These are phyloP conservation scores for Kandelia obovata DNA, from an alignment of 345 rosid species.

Conservation along the genomic window DNA sequence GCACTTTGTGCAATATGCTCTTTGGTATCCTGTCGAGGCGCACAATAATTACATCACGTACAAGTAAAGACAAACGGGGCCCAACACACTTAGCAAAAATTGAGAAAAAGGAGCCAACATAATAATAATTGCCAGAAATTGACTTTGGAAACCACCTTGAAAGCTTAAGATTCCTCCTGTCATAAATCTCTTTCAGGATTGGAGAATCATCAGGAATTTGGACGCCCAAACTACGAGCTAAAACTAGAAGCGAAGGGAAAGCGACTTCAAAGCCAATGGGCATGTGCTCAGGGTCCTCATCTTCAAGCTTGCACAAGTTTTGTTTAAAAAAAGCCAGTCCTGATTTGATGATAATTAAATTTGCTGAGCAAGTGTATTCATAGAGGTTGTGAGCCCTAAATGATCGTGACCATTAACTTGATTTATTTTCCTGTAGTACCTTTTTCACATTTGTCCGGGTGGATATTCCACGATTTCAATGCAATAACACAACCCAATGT, in stretches of 20 bases:
- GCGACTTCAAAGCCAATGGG: conserved; percentile 20
- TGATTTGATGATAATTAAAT: background rate
- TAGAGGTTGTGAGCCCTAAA: too few relatives aligned
- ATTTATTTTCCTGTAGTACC: background rate
- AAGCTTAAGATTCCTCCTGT: conserved; percentile 17
- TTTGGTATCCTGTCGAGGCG: conserved; percentile 65
- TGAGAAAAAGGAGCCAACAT: background rate
- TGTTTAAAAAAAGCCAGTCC: conserved; percentile 18
- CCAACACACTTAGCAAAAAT: background rate
- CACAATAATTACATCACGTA: conserved; percentile 26
- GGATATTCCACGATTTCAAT: conserved; percentile 16
- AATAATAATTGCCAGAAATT: background rate
- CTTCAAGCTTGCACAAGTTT: conserved; percentile 13
- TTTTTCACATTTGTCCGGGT: conserved; percentile 12
- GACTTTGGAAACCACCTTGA: background rate
- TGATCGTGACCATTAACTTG: background rate
- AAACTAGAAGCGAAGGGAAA: conserved; percentile 18
- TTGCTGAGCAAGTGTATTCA: too few relatives aligned
- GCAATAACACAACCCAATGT: conserved; percentile 22
- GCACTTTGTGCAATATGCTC: conserved; percentile 67
- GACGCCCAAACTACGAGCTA: conserved; percentile 9
- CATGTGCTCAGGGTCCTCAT: conserved; percentile 20
- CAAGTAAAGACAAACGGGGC: background rate
- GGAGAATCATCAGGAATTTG: conserved; percentile 17
- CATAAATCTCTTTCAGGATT: conserved; percentile 12